A percentile compares a stretch with the other conserved stretches of the same genome.
phyloP scores from a whole-genome alignment of 1,284 basidiomycete species.

The Tetrapyrgos nigripes region DNA sequence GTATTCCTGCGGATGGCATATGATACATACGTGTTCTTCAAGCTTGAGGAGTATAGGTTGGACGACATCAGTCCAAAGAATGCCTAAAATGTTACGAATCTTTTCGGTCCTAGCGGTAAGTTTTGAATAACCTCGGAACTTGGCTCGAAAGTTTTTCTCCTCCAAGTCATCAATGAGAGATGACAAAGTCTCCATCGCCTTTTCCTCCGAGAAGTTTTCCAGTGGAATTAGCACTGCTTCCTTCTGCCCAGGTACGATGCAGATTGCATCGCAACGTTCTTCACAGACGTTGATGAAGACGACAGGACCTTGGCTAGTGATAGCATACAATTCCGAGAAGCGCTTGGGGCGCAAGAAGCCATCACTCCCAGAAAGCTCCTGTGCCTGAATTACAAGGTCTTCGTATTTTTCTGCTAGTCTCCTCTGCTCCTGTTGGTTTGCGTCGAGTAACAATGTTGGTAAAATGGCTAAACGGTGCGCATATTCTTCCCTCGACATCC shows the following conservation, averaged over 20 bases:
- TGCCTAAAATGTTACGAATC: neutral
- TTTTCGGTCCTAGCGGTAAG: neutral
- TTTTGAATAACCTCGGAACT: neutral
- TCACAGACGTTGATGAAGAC: neutral
- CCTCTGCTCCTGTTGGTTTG: constrained; percentile 9
- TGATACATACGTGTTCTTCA: neutral
- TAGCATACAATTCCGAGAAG: neutral
- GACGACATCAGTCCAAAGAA: neutral
- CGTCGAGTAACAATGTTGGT: neutral
- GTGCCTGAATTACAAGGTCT: neutral
- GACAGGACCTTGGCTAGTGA: neutral
- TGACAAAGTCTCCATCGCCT: neutral
- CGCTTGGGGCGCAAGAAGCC: constrained; percentile 3
- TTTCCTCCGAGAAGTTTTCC: neutral
- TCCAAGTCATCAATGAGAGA: neutral
- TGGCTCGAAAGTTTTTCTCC: neutral
- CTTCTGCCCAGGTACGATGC: neutral
- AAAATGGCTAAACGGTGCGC: neutral
- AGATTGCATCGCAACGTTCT: neutral
- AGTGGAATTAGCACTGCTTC: neutral
- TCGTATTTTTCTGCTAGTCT: constrained; percentile 21
- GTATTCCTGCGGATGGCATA: neutral
- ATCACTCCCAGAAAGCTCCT: neutral
- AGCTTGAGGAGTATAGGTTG: neutral
- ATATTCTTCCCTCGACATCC: neutral